These are phyloP conservation scores for Cryphonectria japonica DNA, from an alignment of 2,329 filamentous ascomycete genomes.

Conservation along the genomic window DNA sequence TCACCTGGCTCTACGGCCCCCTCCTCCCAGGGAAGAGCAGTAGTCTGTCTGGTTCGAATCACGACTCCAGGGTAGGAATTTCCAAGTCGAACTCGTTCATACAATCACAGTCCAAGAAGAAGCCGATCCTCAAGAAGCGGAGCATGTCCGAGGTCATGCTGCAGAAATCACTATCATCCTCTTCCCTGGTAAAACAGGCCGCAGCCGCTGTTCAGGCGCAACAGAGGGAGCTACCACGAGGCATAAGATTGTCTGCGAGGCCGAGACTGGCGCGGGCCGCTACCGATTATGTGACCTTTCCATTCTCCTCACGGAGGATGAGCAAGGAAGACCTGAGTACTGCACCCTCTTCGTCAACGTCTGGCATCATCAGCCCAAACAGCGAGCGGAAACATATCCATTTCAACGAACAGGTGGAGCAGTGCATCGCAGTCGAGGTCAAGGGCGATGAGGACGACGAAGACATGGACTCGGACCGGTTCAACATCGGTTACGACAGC, in stretches of 20 bases:
- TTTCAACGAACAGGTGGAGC: conserved; percentile 94
- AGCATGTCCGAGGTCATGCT: conserved; percentile 96
- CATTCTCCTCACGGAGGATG: conserved; percentile 63
- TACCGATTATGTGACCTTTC: conserved; percentile 71
- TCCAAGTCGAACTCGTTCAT: conserved; percentile 67
- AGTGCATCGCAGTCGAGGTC: conserved; percentile 90
- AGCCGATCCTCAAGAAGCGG: conserved; percentile 94
- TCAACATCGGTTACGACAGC: conserved; percentile 53
- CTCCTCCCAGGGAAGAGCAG: conserved; percentile 67
- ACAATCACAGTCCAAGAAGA: conserved; percentile 64
- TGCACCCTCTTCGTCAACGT: conserved; percentile 70
- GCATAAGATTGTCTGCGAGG: conserved; percentile 51
- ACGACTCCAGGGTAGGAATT: conserved; percentile 48
- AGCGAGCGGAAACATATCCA: conserved; percentile 83
- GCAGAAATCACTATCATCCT: conserved; percentile 83
- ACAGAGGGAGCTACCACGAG: conserved; percentile 54
- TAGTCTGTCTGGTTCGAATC: conserved; percentile 14
- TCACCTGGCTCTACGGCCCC: conserved; percentile 96
- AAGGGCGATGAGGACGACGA: conserved; percentile 75
- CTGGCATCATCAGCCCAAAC: conserved; percentile 67
- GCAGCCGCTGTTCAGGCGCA: conserved; percentile 85
- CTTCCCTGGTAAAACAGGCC: conserved; percentile 87
- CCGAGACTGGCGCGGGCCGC: conserved; percentile 63
- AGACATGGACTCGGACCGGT: conserved; percentile 55
- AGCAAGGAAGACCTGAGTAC: conserved; percentile 68